Evolutionary conservation across 2,329 filamentous ascomycete genomes (phyloP).

Genomic region (Keithomyces neogunnii): DNA sequence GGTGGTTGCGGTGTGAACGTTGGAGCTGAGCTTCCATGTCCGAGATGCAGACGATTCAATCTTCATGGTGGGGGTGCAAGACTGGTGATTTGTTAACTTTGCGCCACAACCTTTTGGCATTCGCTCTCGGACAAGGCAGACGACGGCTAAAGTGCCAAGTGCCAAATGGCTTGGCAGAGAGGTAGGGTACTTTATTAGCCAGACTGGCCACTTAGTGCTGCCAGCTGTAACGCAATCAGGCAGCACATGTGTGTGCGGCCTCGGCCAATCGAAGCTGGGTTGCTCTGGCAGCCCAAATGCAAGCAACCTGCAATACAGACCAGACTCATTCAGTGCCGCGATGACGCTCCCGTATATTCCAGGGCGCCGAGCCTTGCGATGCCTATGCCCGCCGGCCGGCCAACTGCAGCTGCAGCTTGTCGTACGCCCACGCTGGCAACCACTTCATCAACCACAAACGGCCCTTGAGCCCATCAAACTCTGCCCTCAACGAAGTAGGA

Average conservation of each 20-base stretch:
- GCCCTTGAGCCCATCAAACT: slow-evolving; percentile 13
- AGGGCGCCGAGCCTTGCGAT: slow-evolving; percentile 9
- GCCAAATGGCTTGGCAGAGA: not conserved
- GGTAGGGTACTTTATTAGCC: too few species aligned
- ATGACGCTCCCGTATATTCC: slow-evolving; percentile 10
- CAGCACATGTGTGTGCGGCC: too few species aligned
- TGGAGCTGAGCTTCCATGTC: too few species aligned
- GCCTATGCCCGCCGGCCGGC: slow-evolving; percentile 8
- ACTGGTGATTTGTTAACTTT: too few species aligned
- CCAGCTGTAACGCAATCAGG: too few species aligned
- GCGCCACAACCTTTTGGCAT: too few species aligned
- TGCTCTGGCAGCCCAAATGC: slow-evolving; percentile 3
- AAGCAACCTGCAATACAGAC: slow-evolving; percentile 8
- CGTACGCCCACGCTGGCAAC: slow-evolving; percentile 11
- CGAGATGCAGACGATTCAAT: too few species aligned
- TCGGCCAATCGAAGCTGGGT: not conserved
- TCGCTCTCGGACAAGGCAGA: too few species aligned
- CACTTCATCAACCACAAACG: slow-evolving; percentile 13
- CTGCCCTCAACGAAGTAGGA: slow-evolving; percentile 9
- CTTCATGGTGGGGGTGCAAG: too few species aligned
- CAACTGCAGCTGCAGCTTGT: slow-evolving; percentile 7
- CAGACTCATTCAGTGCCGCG: slow-evolving; percentile 4
- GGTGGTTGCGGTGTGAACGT: too few species aligned
- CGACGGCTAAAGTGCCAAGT: not conserved
- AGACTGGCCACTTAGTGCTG: too few species aligned